These are phyloP conservation scores for Leptomonas pyrrhocoris DNA, from an alignment of 208 protist genomes.

Conservation along the genomic window DNA sequence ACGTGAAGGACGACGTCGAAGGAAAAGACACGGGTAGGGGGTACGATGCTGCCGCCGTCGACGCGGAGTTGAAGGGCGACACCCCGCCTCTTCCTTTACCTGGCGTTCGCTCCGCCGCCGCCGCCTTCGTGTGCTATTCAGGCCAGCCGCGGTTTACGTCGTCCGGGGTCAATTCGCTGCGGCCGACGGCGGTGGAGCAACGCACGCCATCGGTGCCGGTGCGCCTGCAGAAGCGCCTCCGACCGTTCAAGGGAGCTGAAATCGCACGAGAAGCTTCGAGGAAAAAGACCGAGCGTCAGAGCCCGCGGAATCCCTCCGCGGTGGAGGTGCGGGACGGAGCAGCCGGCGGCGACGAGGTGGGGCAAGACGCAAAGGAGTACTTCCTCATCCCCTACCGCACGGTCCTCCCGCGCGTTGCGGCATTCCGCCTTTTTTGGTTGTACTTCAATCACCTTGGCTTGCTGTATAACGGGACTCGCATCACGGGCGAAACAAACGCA, in stretches of 20 bases:
- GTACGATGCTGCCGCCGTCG: neutral
- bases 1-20: neutral
- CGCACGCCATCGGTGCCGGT: neutral
- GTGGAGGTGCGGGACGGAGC: neutral
- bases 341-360: neutral
- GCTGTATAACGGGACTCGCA: constrained; percentile 18
- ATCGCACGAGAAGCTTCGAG: neutral
- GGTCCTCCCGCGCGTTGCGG: constrained; percentile 12
- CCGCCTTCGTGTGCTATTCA: constrained; percentile 41
- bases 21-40: neutral
- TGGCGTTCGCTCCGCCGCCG: constrained; percentile 11
- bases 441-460: constrained; percentile 39
- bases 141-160: constrained; percentile 12
- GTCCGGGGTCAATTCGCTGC: neutral
- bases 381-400: constrained; percentile 10
- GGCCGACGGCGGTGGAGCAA: neutral
- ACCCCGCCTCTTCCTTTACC: neutral
- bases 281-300: neutral
- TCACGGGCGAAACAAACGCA: constrained; percentile 21
- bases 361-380: constrained; percentile 2
- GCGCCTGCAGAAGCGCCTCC: constrained; percentile 22
- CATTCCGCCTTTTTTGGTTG: constrained; percentile 20
- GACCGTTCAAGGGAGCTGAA: constrained; percentile 5
- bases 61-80: neutral
- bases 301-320: neutral